Evolutionary conservation across 371 early-diverging fungal species (phyloP).

Genomic region (Mortierella sp.): DNA sequence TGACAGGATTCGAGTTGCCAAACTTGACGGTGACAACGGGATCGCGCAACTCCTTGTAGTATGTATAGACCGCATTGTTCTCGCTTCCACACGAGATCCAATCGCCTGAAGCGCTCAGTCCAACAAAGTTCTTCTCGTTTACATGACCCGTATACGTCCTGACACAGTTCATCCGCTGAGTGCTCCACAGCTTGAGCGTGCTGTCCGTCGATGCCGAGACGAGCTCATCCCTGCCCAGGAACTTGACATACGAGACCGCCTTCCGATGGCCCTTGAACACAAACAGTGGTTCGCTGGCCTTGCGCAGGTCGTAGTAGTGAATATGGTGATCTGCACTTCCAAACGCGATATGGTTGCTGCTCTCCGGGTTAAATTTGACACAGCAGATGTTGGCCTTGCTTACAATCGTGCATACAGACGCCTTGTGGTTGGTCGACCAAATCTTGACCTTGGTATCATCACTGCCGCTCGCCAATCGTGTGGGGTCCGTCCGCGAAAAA

Average conservation of each 20-base stretch:
- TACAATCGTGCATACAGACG: slow-evolving; percentile 82
- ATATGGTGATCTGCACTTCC: slow-evolving; percentile 94
- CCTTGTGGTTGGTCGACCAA: slow-evolving; percentile 81
- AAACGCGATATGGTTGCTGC: slow-evolving; percentile 81
- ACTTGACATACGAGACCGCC: slow-evolving; percentile 94
- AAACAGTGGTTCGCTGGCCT: slow-evolving; percentile 72
- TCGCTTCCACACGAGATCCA: slow-evolving; percentile 96
- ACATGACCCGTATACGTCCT: slow-evolving; percentile 85
- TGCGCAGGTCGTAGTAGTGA: slow-evolving; percentile 89
- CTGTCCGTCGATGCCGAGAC: slow-evolving; percentile 94
- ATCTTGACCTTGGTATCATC: slow-evolving; percentile 94
- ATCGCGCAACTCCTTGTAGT: slow-evolving; percentile 76
- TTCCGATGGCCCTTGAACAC: slow-evolving; percentile 88
- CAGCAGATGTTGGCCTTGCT: slow-evolving; percentile 92
- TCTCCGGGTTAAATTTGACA: slow-evolving; percentile 89
- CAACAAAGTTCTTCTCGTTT: slow-evolving; percentile 97
- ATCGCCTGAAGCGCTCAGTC: slow-evolving; percentile 81
- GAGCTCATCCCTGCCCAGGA: slow-evolving; percentile 76
- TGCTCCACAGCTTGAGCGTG: slow-evolving; percentile 88
- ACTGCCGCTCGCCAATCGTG: slow-evolving; percentile 85
- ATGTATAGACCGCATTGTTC: slow-evolving; percentile 87
- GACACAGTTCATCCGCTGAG: slow-evolving; percentile 64
- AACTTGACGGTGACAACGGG: slow-evolving; percentile 84
- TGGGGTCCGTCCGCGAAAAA: slow-evolving; percentile 82
- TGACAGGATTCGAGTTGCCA: slow-evolving; percentile 73